A percentile compares a stretch with the other conserved stretches of the same genome.
phyloP scores from a whole-genome alignment of 441 rosid species.

The Pelargonium australe region DNA sequence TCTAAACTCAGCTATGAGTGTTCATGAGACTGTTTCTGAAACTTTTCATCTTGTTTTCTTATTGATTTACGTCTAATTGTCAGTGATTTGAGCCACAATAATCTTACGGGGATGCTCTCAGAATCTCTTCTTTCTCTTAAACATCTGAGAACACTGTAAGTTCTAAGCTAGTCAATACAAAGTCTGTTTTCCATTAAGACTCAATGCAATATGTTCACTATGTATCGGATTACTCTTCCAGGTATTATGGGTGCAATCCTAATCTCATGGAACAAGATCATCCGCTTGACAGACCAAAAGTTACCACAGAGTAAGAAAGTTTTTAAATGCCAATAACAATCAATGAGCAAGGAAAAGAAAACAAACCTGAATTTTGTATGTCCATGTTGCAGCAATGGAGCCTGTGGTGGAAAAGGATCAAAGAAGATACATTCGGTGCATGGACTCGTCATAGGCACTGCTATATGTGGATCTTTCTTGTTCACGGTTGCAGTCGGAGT shows the following conservation, averaged over 20 bases:
- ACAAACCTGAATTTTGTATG: slow-evolving; percentile 16
- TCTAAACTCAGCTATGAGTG: slow-evolving; percentile 10
- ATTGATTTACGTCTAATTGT: slow-evolving; percentile 18
- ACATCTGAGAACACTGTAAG: slow-evolving; percentile 44
- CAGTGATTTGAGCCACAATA: slow-evolving; percentile 59
- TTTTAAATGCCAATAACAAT: not conserved
- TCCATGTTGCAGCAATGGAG: slow-evolving; percentile 38
- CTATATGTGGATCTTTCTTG: slow-evolving; percentile 41
- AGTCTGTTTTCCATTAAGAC: not conserved
- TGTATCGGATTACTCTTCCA: slow-evolving; percentile 23
- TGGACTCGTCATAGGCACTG: slow-evolving; percentile 34
- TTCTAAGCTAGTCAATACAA: not conserved
- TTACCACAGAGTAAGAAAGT: slow-evolving; percentile 46
- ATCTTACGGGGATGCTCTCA: slow-evolving; percentile 37
- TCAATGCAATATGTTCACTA: slow-evolving; percentile 9
- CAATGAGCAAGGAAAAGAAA: slow-evolving; percentile 3
- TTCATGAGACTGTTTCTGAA: slow-evolving; percentile 8
- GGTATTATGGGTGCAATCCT: slow-evolving; percentile 54
- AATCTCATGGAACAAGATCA: slow-evolving; percentile 18
- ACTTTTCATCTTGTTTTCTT: not conserved
- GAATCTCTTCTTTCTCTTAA: slow-evolving; percentile 32
- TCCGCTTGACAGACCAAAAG: slow-evolving; percentile 27
- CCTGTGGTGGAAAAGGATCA: slow-evolving; percentile 26
- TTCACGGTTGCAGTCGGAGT: slow-evolving; percentile 34
- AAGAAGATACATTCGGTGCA: slow-evolving; percentile 14